A percentile compares a stretch with the other conserved stretches of the same genome.
Evolutionary conservation across 2,329 filamentous ascomycete species (phyloP).

Genomic region (Colletotrichum nymphaeae): DNA sequence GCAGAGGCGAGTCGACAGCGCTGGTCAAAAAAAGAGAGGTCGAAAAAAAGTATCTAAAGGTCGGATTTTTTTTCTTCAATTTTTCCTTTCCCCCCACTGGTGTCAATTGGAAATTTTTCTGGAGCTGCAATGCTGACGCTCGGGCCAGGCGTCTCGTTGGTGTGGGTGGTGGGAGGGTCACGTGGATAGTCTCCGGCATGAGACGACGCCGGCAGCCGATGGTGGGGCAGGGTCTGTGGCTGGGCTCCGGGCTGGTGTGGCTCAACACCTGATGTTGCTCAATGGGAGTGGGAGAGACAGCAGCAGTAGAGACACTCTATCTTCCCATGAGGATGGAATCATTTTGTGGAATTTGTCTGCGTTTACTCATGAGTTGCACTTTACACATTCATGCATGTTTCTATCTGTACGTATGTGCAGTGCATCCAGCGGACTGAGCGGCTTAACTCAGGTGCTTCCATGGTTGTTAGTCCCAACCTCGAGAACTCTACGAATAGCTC

Average conservation of each 20-base stretch:
- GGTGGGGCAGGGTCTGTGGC: not conserved
- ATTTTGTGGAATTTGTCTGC: not conserved
- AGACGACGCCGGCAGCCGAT: slow-evolving; percentile 23
- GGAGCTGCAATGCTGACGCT: slow-evolving; percentile 36
- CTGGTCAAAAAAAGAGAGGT: slow-evolving; percentile 2
- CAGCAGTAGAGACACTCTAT: not conserved
- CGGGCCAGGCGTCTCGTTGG: slow-evolving; percentile 12
- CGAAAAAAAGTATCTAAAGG: slow-evolving; percentile 1
- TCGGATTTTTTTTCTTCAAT: slow-evolving; percentile 38
- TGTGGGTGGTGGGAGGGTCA: slow-evolving; percentile 8
- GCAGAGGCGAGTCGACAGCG: slow-evolving; percentile 10
- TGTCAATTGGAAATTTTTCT: slow-evolving; percentile 38
- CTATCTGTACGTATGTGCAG: not conserved
- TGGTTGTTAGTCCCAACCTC: not conserved
- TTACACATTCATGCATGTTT: too few species aligned
- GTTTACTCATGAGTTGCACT: too few species aligned
- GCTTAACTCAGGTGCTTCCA: not conserved
- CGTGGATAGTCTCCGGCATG: slow-evolving; percentile 5
- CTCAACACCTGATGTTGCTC: not conserved
- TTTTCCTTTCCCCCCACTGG: slow-evolving; percentile 37
- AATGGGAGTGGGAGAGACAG: not conserved
- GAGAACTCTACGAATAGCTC: not conserved
- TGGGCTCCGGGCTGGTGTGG: not conserved
- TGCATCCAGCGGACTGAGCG: not conserved
- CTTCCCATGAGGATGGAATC: not conserved